Evolutionary conservation across 2,329 filamentous ascomycete species (phyloP).

Genomic region (Fusarium neocosmosporiellum): DNA sequence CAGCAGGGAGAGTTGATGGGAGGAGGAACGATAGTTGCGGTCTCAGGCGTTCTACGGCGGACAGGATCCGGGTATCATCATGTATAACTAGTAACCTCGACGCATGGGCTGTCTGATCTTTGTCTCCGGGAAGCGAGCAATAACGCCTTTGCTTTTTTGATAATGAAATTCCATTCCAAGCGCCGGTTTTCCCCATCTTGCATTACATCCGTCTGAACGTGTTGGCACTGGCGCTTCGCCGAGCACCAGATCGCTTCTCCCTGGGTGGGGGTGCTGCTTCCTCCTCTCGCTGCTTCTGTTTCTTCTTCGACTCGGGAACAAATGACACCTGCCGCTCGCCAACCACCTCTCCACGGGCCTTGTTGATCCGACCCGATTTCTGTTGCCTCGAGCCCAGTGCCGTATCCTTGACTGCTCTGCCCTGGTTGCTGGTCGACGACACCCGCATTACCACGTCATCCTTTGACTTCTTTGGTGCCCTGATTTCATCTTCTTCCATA

Average conservation of each 20-base stretch:
- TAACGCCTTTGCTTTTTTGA: conserved; percentile 37
- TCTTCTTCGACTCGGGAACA: conserved; percentile 68
- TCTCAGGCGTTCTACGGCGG: conserved; percentile 36
- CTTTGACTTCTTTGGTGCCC: conserved; percentile 39
- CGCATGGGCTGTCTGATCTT: conserved; percentile 37
- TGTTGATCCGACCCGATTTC: conserved; percentile 60
- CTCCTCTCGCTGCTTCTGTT: conserved; percentile 54
- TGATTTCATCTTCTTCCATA: conserved; percentile 43
- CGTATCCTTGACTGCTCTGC: conserved; percentile 65
- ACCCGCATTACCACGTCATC: conserved; percentile 71
- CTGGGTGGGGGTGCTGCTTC: conserved; percentile 43
- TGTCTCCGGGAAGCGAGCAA: conserved; percentile 38
- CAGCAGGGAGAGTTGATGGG: neutral
- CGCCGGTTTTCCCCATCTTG: conserved; percentile 40
- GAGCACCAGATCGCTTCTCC: conserved; percentile 53
- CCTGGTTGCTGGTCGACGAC: conserved; percentile 74
- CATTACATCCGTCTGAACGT: conserved; percentile 74
- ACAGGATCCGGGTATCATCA: conserved; percentile 47
- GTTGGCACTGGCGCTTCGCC: conserved; percentile 81
- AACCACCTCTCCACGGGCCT: conserved; percentile 62
- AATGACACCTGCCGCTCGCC: conserved; percentile 80
- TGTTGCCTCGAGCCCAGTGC: conserved; percentile 67
- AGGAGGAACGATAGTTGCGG: conserved; percentile 4
- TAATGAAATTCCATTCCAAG: conserved; percentile 39
- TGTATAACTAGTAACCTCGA: conserved; percentile 44